Conservation (phyloP, 2,329 filamentous ascomycete genomes). For the Stromatinia cepivora region DNA sequence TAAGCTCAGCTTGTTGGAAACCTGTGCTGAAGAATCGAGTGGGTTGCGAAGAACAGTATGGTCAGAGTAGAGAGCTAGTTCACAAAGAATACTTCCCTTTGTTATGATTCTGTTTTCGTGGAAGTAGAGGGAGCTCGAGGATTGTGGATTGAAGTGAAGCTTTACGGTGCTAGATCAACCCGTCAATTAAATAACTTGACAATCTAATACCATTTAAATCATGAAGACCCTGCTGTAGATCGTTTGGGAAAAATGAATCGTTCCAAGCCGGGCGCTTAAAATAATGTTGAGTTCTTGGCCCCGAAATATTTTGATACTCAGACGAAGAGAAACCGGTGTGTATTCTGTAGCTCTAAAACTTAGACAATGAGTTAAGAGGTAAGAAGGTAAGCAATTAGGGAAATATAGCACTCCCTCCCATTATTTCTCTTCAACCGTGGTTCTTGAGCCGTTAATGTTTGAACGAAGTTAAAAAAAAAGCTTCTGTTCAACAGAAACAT, state of each 20-base stretch:
- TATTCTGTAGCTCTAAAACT: background rate
- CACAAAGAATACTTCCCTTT: background rate
- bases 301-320: background rate
- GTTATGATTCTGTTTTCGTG: background rate
- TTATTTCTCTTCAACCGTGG: background rate
- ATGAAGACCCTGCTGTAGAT: background rate
- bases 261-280: background rate
- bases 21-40: background rate
- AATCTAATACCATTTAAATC: background rate
- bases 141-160: background rate
- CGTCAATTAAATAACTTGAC: background rate
- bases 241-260: background rate
- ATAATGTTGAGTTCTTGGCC: background rate
- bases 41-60: background rate
- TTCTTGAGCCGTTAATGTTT: background rate
- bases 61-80: conserved; percentile 2
- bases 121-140: background rate
- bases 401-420: background rate
- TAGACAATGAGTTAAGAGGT: background rate
- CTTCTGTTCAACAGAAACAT: background rate
- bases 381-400: background rate
- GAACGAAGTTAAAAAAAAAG: background rate
- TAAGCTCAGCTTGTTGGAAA: background rate
- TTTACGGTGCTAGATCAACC: background rate
- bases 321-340: background rate